A percentile compares a stretch with the other conserved stretches of the same genome.
These are phyloP conservation scores for Camellia sinensis DNA, from an alignment of 148 eudicot species.

Conservation along the genomic window DNA sequence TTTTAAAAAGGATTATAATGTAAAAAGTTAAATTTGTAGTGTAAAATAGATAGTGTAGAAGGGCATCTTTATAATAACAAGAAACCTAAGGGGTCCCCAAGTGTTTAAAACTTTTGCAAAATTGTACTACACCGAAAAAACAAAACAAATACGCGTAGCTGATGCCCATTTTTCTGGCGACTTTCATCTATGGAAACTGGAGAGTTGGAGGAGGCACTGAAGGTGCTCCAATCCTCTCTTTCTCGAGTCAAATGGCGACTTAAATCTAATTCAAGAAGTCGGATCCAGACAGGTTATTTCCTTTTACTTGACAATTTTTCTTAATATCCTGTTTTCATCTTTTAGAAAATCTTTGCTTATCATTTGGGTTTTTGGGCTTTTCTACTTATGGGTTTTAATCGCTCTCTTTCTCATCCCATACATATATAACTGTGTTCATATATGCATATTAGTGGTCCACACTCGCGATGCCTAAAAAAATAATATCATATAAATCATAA, in stretches of 20 bases:
- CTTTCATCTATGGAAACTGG: constrained; percentile 14
- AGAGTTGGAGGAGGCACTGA: constrained; percentile 38
- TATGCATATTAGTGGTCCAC: background rate
- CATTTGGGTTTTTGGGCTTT: background rate
- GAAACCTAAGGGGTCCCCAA: no score
- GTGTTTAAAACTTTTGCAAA: no score
- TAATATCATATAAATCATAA: no score
- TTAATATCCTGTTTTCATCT: background rate
- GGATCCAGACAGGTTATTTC: constrained; percentile 65
- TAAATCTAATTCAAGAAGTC: constrained; percentile 65
- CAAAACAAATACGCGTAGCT: no score
- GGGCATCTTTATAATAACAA: no score
- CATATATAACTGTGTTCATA: background rate
- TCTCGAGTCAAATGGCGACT: constrained; percentile 68
- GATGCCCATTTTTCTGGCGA: no score
- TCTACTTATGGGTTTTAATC: constrained; percentile 7
- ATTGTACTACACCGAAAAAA: no score
- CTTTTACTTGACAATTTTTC: background rate
- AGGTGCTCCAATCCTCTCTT: constrained; percentile 42
- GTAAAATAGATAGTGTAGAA: no score
- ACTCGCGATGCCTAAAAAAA: no score
- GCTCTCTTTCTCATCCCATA: background rate
- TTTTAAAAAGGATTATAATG: no score
- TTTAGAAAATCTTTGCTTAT: background rate
- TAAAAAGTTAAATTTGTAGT: no score